phyloP scores from a whole-genome alignment of 805 yeast genomes.

The Saturnispora sekii region DNA sequence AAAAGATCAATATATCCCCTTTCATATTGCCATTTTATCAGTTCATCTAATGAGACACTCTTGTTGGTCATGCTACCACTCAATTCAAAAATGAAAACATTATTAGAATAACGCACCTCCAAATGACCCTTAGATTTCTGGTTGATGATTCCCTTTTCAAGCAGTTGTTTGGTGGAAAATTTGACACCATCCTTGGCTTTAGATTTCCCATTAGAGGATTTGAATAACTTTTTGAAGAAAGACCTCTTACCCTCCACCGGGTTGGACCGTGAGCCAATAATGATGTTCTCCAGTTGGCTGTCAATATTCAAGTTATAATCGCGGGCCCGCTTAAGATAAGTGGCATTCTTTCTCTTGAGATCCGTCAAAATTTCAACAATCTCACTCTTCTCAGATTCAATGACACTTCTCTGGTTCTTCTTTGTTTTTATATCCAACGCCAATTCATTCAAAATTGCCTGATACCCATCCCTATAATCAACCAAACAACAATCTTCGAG shows the following conservation, averaged over 20 bases:
- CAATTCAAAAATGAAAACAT: slow-evolving; percentile 58
- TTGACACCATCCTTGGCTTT: slow-evolving; percentile 2
- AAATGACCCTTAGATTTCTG: slow-evolving; percentile 31
- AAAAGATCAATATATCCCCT: slow-evolving; percentile 22
- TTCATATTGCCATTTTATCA: slow-evolving; percentile 29
- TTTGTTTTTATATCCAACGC: slow-evolving; percentile 62
- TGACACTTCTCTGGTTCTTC: slow-evolving; percentile 32
- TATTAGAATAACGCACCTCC: slow-evolving; percentile 67
- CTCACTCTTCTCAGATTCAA: slow-evolving; percentile 33
- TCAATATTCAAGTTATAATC: slow-evolving; percentile 43
- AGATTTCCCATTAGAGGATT: slow-evolving; percentile 7
- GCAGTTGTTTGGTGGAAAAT: slow-evolving; percentile 1
- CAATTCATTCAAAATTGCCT: slow-evolving; percentile 69
- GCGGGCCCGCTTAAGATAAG: slow-evolving; percentile 33
- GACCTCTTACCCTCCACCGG: slow-evolving; percentile 25
- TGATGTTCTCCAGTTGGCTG: slow-evolving; percentile 22
- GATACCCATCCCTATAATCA: slow-evolving; percentile 62
- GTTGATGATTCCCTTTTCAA: slow-evolving; percentile 8
- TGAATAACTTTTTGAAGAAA: slow-evolving; percentile 33
- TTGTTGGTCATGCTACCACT: slow-evolving; percentile 26
- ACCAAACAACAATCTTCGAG: slow-evolving; percentile 60
- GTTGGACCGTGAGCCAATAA: background rate
- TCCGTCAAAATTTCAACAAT: slow-evolving; percentile 35
- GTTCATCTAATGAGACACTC: slow-evolving; percentile 55
- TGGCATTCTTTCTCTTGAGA: slow-evolving; percentile 35